Conservation (phyloP, 148 eudicot species). For the Polygonum maritimum region DNA sequence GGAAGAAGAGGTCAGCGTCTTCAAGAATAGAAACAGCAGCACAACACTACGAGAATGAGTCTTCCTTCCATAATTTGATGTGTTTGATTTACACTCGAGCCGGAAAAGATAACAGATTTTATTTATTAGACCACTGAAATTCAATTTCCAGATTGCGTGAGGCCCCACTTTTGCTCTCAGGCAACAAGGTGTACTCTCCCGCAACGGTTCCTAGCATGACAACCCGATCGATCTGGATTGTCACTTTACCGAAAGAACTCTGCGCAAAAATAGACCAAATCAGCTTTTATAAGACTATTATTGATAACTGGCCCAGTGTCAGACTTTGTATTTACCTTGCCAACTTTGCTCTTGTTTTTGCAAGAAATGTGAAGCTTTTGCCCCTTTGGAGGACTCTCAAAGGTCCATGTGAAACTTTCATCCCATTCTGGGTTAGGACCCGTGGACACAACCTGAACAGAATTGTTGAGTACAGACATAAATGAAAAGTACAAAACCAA, state of each 20-base stretch:
- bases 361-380: conserved; percentile 96
- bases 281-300: neutral
- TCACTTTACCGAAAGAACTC: conserved; percentile 96
- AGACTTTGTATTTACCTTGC: conserved; percentile 52
- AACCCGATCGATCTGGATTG: conserved; percentile 95
- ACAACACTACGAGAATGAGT: neutral
- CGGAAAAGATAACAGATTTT: neutral
- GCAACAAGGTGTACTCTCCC: conserved; percentile 82
- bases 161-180: conserved; percentile 95
- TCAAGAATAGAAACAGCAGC: neutral
- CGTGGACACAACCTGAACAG: conserved; percentile 67
- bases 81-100: neutral
- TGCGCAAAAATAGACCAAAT: conserved; percentile 23
- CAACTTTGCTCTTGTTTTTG: conserved; percentile 99
- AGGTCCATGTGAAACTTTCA: conserved; percentile 87
- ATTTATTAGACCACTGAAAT: conserved; percentile 92
- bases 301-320: neutral
- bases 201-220: conserved; percentile 95
- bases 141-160: conserved; percentile 89
- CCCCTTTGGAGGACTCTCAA: conserved; percentile 99
- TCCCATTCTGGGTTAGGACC: conserved; percentile 98
- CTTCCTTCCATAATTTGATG: neutral
- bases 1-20: neutral
- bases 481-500: neutral
- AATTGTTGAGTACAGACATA: no score